Evolutionary conservation across 192 early-diverging fungal genomes (phyloP), one percentile per base, ranked within the genome.

Genomic region (Coemansia javaensis): DNA sequence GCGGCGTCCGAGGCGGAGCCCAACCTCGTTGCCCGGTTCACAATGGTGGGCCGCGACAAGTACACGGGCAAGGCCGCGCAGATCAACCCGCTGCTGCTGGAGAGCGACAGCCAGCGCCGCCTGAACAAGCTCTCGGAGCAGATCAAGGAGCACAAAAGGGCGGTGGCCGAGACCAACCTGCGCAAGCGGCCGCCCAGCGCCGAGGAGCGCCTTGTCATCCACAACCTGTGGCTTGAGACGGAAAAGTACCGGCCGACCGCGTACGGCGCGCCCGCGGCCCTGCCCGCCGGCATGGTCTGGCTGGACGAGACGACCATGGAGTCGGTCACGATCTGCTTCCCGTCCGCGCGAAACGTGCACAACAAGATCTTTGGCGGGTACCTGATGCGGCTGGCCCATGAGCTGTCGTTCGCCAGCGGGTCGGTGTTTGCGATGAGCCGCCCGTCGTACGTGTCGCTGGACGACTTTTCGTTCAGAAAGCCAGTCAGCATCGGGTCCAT

Each of bases 401-500:
- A 96, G 67, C 78, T 94, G 0, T 86, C 90, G 6, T 88, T 83
- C 62, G 77, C 85, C 28, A 87, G 85, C 33, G 89, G 82, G 3
- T 75, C 81, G 0, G 58, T 90, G 9, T 89, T 88, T 39, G 69
- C 83, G 25, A 78, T 77, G 17, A 57, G 72, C 28, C 61, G 80
- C 21, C 79, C 82, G 2, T 67, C 53, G 4, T 70, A 87, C 25
- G 52, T 82, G 7, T 84, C 90, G 8, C 68, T 87, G 20, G 84
- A 89, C 49, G 82, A 85, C 37, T 83, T 86, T 56, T 74, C 81
- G 16, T 94, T 96, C 55, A 63, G 78, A n/a, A 85, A 85, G 60
- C 90, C 93, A 0, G 93, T 96, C 24, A 78, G 78, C 30, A 87
- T 96, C 44, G 90, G 90, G 0, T 79, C 82, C 4, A 63, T 91